These are phyloP conservation scores for Mycena chlorophos DNA, from an alignment of 768 basidiomycete species.

Conservation along the genomic window DNA sequence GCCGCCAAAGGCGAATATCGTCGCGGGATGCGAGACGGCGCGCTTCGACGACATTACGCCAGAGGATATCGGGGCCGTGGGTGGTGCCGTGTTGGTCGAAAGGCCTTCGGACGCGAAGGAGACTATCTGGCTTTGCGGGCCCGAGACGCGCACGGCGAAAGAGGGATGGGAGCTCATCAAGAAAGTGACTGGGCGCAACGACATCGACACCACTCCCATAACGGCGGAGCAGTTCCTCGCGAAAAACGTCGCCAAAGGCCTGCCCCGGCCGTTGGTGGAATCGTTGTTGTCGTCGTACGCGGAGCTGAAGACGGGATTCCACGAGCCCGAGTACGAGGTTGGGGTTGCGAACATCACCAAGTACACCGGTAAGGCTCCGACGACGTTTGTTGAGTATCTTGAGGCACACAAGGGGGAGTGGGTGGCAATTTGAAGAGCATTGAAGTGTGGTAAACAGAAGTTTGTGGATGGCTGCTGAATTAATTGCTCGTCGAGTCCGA, in stretches of 20 bases:
- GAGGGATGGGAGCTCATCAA: neutral
- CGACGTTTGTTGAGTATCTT: neutral
- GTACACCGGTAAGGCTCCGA: neutral
- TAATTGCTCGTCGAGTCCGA: no score
- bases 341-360: neutral
- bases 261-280: neutral
- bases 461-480: no score
- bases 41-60: neutral
- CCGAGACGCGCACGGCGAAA: neutral
- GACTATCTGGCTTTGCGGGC: neutral
- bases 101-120: neutral
- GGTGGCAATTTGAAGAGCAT: no score
- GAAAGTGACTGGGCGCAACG: neutral
- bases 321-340: neutral
- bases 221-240: neutral
- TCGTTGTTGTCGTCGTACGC: neutral
- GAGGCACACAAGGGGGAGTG: constrained; percentile 1
- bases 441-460: no score
- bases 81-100: neutral
- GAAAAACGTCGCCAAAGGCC: neutral
- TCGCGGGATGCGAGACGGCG: neutral
- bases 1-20: neutral
- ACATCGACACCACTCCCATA: neutral
- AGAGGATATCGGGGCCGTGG: neutral
- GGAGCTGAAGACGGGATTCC: neutral